phyloP scores from a whole-genome alignment of 2,329 filamentous ascomycete genomes.

The Hypoxylon sp. region DNA sequence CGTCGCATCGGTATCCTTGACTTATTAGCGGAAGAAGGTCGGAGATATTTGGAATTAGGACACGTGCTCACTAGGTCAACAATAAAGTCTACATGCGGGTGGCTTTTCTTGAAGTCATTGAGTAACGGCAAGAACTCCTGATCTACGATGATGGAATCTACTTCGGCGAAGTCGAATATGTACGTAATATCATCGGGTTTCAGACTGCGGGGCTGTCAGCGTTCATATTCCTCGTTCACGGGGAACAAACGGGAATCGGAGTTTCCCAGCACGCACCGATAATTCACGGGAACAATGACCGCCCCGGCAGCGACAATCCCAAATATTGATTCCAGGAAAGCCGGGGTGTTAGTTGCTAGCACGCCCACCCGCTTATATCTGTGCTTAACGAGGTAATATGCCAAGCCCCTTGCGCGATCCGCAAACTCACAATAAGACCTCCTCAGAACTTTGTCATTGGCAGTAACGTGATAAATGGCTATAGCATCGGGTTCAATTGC shows the following conservation, averaged over 20 bases:
- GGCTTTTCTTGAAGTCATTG: slow-evolving; percentile 72
- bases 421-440: slow-evolving; percentile 86
- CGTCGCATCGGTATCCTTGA: slow-evolving; percentile 81
- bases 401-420: slow-evolving; percentile 87
- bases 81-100: slow-evolving; percentile 78
- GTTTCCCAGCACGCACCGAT: slow-evolving; percentile 55
- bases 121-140: slow-evolving; percentile 82
- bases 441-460: slow-evolving; percentile 80
- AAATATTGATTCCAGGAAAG: slow-evolving; percentile 92
- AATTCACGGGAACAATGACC: slow-evolving; percentile 78
- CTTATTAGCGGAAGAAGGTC: slow-evolving; percentile 3
- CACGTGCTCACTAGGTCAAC: slow-evolving; percentile 72
- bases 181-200: slow-evolving; percentile 85
- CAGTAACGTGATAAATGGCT: slow-evolving; percentile 88
- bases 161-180: slow-evolving; percentile 89
- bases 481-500: slow-evolving; percentile 88
- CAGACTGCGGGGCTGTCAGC: slow-evolving; percentile 42
- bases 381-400: slow-evolving; percentile 86
- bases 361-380: slow-evolving; percentile 85
- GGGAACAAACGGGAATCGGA: not conserved
- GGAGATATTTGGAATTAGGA: not conserved
- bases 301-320: slow-evolving; percentile 86
- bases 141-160: slow-evolving; percentile 89
- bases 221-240: not conserved
- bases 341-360: slow-evolving; percentile 91